phyloP scores from a whole-genome alignment of 192 early-diverging fungal species.

The Linnemannia exigua region DNA sequence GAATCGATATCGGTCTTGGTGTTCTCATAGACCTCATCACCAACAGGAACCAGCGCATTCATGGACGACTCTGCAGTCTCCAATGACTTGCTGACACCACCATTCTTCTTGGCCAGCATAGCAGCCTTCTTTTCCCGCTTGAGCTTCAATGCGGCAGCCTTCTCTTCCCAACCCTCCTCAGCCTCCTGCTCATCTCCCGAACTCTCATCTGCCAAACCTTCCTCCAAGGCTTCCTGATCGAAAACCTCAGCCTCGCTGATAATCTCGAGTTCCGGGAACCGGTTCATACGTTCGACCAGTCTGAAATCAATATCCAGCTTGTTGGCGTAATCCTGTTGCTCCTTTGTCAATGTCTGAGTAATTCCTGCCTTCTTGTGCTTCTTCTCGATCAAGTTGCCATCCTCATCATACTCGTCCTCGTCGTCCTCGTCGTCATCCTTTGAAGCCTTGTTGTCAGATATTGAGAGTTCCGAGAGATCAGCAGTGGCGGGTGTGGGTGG shows the following conservation, averaged over 20 bases:
- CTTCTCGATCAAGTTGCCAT: conserved; percentile 19
- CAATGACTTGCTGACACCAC: conserved; percentile 34
- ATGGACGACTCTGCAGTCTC: conserved; percentile 39
- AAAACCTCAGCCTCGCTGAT: conserved; percentile 75
- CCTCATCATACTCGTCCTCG: conserved; percentile 38
- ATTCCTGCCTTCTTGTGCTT: conserved; percentile 9
- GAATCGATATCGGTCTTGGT: conserved; percentile 89
- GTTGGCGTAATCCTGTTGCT: conserved; percentile 54
- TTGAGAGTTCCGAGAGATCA: conserved; percentile 33
- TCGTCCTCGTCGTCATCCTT: conserved; percentile 13
- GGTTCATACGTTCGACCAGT: conserved; percentile 33
- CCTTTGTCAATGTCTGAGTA: conserved; percentile 45
- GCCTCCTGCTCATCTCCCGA: conserved; percentile 54
- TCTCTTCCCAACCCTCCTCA: conserved; percentile 54
- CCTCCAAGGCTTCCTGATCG: conserved; percentile 64
- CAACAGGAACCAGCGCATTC: conserved; percentile 64
- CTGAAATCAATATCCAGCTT: conserved; percentile 49
- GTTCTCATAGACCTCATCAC: conserved; percentile 78
- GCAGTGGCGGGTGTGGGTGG: background rate
- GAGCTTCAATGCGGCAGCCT: conserved; percentile 41
- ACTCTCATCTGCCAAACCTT: conserved; percentile 55
- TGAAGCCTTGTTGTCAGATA: conserved; percentile 18
- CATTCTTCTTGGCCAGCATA: conserved; percentile 38
- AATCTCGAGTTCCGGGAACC: conserved; percentile 75
- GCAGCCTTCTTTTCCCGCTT: conserved; percentile 41